Evolutionary conservation across 805 yeast species (phyloP).

Genomic region (Saccharomycopsis vini): DNA sequence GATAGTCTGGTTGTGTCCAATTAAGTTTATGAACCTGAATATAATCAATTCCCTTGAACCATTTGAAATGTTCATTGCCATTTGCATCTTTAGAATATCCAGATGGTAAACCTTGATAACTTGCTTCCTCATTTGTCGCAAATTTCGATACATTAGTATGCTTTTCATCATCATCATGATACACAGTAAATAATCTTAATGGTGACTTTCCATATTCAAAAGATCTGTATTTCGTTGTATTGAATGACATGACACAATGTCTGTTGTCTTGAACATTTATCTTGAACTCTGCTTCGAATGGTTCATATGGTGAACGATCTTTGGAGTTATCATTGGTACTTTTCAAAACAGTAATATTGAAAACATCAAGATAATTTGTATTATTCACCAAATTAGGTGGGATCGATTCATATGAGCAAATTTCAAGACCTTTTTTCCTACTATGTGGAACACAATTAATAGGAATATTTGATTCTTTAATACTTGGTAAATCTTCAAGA

Average conservation of each 20-base stretch:
- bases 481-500: slow-evolving; percentile 55
- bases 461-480: slow-evolving; percentile 29
- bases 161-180: slow-evolving; percentile 26
- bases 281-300: slow-evolving; percentile 52
- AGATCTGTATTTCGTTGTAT: slow-evolving; percentile 35
- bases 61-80: slow-evolving; percentile 43
- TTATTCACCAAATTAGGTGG: slow-evolving; percentile 40
- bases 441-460: slow-evolving; percentile 28
- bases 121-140: background rate
- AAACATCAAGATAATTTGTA: slow-evolving; percentile 32
- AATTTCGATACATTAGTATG: background rate
- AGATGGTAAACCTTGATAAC: background rate
- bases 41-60: slow-evolving; percentile 53
- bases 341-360: slow-evolving; percentile 42
- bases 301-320: slow-evolving; percentile 48
- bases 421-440: slow-evolving; percentile 38
- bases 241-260: slow-evolving; percentile 54
- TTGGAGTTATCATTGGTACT: slow-evolving; percentile 31
- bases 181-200: slow-evolving; percentile 53
- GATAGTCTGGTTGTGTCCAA: slow-evolving; percentile 46
- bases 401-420: slow-evolving; percentile 43
- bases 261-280: slow-evolving; percentile 56
- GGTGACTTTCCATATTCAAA: slow-evolving; percentile 39
- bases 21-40: slow-evolving; percentile 56
- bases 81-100: slow-evolving; percentile 27